phyloP scores from a whole-genome alignment of 441 rosid genomes.

The Croton laevigatus region DNA sequence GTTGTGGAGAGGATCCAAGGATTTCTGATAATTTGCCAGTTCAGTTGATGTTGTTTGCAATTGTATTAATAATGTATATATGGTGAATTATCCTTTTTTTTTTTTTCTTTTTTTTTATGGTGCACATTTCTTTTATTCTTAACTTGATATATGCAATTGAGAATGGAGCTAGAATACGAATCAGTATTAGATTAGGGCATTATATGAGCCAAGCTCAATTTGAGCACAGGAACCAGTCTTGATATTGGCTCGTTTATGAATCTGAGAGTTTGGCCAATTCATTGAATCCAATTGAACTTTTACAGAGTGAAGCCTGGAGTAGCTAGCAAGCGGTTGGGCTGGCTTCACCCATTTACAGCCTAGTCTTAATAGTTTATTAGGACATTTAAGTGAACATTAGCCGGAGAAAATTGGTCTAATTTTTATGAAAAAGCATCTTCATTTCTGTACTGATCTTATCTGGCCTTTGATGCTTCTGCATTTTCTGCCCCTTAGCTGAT shows the following conservation, averaged over 20 bases:
- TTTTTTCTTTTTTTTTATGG: conserved; percentile 1
- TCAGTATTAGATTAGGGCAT: no score
- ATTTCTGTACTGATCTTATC: not conserved
- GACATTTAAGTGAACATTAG: no score
- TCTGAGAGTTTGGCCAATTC: no score
- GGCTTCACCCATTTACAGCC: no score
- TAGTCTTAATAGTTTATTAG: no score
- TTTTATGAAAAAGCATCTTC: not conserved
- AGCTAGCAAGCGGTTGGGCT: no score
- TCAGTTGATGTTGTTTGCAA: conserved; percentile 4
- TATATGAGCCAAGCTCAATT: no score
- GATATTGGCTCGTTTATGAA: no score
- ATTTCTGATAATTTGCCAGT: not conserved
- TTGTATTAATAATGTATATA: conserved; percentile 9
- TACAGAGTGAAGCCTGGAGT: no score
- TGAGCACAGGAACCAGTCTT: no score
- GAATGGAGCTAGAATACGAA: not conserved
- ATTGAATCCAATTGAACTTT: no score
- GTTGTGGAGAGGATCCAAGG: conserved; percentile 12
- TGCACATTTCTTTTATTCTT: not conserved
- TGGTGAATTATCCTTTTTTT: not conserved
- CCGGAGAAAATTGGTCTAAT: not conserved
- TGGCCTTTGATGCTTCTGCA: no score
- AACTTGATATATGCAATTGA: not conserved
- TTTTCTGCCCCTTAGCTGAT: not conserved